phyloP scores from a whole-genome alignment of 1,139 yeast species.

The Sugiyamaella neomexicana region DNA sequence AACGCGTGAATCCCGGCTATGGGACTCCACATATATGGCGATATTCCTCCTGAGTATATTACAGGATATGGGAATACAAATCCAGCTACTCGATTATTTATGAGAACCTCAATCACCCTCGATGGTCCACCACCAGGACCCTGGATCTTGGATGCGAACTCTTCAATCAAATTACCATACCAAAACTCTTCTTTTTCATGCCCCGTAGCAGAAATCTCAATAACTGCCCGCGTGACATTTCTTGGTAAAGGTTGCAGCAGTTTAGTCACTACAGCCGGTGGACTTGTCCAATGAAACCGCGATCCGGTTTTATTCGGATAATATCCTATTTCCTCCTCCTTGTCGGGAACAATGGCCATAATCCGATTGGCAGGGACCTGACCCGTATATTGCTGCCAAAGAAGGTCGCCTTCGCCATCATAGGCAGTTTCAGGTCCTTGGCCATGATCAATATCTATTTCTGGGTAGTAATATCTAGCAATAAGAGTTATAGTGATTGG shows the following conservation, averaged over 20 bases:
- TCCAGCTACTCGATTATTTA: constrained; percentile 40
- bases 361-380: constrained; percentile 7
- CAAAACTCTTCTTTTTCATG: constrained; percentile 82
- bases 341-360: constrained; percentile 1
- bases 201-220: constrained; percentile 69
- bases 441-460: constrained; percentile 2
- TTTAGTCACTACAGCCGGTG: not conserved
- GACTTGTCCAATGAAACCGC: constrained; percentile 8
- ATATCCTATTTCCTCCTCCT: not conserved
- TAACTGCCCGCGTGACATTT: constrained; percentile 58
- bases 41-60: constrained; percentile 73
- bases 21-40: constrained; percentile 79
- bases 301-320: not conserved
- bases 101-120: constrained; percentile 39
- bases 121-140: constrained; percentile 43
- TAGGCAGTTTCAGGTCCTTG: not conserved
- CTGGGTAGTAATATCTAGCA: constrained; percentile 11
- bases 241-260: constrained; percentile 44
- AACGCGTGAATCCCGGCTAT: constrained; percentile 71
- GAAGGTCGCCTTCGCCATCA: constrained; percentile 6
- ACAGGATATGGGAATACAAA: constrained; percentile 46
- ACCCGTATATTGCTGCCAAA: constrained; percentile 15
- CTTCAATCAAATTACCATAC: constrained; percentile 46
- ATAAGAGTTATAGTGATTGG: constrained; percentile 54
- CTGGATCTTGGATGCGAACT: not conserved